Conservation (phyloP, 2,329 filamentous ascomycete genomes). For the Microdochium trichocladiopsis region DNA sequence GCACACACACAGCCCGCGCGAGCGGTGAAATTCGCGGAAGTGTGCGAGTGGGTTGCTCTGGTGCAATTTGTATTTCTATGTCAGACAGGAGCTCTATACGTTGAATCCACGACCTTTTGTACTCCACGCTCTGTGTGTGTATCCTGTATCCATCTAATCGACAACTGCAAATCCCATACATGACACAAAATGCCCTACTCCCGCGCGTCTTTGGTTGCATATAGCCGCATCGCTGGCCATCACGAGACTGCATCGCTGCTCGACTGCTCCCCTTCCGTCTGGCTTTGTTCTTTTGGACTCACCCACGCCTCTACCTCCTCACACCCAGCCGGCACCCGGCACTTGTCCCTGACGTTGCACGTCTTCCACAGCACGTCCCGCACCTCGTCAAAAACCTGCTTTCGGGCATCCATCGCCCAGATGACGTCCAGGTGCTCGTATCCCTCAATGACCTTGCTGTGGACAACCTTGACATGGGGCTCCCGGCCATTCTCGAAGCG, state of each 20-base stretch:
- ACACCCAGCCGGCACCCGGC: constrained; percentile 59
- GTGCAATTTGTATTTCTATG: no score
- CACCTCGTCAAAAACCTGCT: constrained; percentile 76
- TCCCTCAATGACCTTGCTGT: constrained; percentile 74
- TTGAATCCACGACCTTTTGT: neutral
- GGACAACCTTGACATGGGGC: constrained; percentile 73
- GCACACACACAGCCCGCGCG: no score
- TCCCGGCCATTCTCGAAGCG: constrained; percentile 73
- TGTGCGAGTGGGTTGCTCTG: no score
- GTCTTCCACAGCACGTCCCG: constrained; percentile 82
- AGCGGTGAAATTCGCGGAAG: no score
- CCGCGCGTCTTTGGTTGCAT: neutral
- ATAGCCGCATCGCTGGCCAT: neutral
- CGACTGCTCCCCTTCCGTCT: constrained; percentile 16
- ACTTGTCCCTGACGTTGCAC: constrained; percentile 44
- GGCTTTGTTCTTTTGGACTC: constrained; percentile 3
- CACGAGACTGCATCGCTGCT: constrained; percentile 20
- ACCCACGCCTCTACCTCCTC: constrained; percentile 39
- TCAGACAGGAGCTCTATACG: no score
- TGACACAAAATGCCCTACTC: neutral
- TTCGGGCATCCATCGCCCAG: constrained; percentile 85
- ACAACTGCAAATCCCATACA: neutral
- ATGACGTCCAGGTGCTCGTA: constrained; percentile 95
- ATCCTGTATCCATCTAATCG: neutral
- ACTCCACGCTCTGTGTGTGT: neutral